phyloP scores from a whole-genome alignment of 179 eudicot genomes.

The Silene vulgaris region DNA sequence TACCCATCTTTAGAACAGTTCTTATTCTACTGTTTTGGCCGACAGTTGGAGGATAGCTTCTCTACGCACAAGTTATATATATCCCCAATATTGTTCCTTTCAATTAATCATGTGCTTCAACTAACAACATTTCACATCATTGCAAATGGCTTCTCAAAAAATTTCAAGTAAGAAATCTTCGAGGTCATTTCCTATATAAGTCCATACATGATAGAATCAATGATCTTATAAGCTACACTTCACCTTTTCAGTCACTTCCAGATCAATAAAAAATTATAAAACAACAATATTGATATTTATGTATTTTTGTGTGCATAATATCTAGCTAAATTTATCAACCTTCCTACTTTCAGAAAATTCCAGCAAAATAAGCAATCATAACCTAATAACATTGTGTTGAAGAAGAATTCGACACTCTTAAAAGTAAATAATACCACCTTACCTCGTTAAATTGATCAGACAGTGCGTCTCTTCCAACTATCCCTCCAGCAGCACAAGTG shows the following conservation, averaged over 20 bases:
- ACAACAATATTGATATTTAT: no score
- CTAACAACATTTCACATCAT: not conserved
- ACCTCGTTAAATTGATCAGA: constrained; percentile 65
- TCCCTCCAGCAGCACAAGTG: constrained; percentile 47
- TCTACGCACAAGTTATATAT: not conserved
- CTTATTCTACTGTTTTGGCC: not conserved
- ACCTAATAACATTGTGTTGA: not conserved
- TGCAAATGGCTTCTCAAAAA: not conserved
- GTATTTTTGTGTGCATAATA: not conserved
- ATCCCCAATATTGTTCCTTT: not conserved
- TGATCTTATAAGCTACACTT: not conserved
- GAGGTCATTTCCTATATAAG: not conserved
- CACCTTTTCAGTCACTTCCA: not conserved
- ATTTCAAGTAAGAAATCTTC: not conserved
- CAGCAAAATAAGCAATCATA: not conserved
- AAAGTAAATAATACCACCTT: not conserved
- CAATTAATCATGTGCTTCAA: not conserved
- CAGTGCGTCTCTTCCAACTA: constrained; percentile 59
- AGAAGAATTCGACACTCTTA: not conserved
- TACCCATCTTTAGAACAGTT: not conserved
- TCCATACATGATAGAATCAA: not conserved
- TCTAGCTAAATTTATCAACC: not conserved
- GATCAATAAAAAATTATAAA: not conserved
- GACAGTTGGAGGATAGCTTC: not conserved
- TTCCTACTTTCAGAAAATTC: not conserved